Evolutionary conservation across 2,329 filamentous ascomycete genomes (phyloP).

Genomic region (Lasiodiplodia hormozganensis): DNA sequence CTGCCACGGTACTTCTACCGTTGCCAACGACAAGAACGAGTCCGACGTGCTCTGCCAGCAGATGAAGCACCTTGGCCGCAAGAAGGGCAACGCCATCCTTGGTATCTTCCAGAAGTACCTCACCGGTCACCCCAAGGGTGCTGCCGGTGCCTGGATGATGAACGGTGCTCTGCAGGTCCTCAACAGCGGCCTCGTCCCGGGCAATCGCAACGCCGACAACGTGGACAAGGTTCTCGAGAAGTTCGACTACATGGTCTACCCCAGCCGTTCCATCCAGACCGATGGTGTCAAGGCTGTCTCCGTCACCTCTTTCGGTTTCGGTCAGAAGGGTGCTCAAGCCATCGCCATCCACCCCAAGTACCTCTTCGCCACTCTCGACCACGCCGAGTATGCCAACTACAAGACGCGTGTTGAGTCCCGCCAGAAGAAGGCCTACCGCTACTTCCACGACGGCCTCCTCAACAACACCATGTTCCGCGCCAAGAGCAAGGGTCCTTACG

Average conservation of each 20-base stretch:
- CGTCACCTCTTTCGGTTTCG: slow-evolving; percentile 98
- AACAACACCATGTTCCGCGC: slow-evolving; percentile 98
- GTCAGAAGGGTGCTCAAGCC: slow-evolving; percentile 96
- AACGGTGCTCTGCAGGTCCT: slow-evolving; percentile 97
- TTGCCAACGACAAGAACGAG: slow-evolving; percentile 99
- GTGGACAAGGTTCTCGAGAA: slow-evolving; percentile 96
- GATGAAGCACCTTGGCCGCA: slow-evolving; percentile 89
- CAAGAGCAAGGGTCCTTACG: slow-evolving; percentile 90
- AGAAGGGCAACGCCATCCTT: slow-evolving; percentile 93
- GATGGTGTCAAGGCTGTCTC: slow-evolving; percentile 99
- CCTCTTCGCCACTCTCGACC: slow-evolving; percentile 91
- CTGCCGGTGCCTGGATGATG: slow-evolving; percentile 99
- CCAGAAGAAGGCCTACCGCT: slow-evolving; percentile 98
- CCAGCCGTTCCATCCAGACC: slow-evolving; percentile 92
- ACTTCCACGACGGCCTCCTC: slow-evolving; percentile 97
- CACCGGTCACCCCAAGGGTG: slow-evolving; percentile 98
- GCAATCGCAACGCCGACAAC: slow-evolving; percentile 97
- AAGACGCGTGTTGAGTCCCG: slow-evolving; percentile 86
- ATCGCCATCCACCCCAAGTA: slow-evolving; percentile 98
- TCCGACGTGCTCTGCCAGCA: slow-evolving; percentile 97
- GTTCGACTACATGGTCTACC: slow-evolving; percentile 97
- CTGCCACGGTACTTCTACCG: slow-evolving; percentile 98
- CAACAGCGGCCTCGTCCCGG: slow-evolving; percentile 91
- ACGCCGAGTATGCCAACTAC: slow-evolving; percentile 82
- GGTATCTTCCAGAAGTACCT: slow-evolving; percentile 99